Base-by-base conservation (phyloP, 2,329 filamentous ascomycete species). In the Cladosporium sp. region DNA sequence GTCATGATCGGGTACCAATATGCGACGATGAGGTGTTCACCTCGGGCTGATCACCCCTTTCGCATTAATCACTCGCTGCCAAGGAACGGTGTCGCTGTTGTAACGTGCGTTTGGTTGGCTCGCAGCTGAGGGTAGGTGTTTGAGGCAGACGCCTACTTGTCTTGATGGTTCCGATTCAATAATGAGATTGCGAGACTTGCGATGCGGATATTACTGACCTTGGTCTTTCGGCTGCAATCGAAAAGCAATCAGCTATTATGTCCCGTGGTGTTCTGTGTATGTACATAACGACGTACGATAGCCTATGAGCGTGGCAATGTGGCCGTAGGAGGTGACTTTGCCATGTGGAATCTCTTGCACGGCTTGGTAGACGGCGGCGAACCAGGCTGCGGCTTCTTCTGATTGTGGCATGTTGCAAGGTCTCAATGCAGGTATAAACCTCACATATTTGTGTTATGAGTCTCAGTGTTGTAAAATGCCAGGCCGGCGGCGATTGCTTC, bases 41-140 rank as follows among this genome's bases (percentile, higher is more conserved):
- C 93, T 87, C 8, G 91, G 91, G 53, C 93, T 96, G 70, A 98
- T 96, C 66, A 87, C 82, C 26, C 94, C 93, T 78, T 91, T 94
- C 16, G 91, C 82, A 77, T 94, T 97, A 75, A 98, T 90, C 67
- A 98, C 91, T 66, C 95, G 84, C 81, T 98, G 94, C 94, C 94
- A 98, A 0, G 94, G 94, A 3, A 98, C 94, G 69, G 90, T 97
- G 28, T 81, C 82, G 66, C 85, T 82, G 77, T 97, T 89, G 80
- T 90, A 96, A 65, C 80, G 77, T 62, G 77, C 74, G 68, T 81
- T 78, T 58, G 76, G 75, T 66, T 78, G 76, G 53, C 78, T 73
- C 11, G 69, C 58, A 66, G 71, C 76, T 78, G 82, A 64, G 75
- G 93, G 86, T 14, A 98, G 87, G 75, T 97, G 89, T 77, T 97